Conservation (phyloP, 257 asterid species). For the Petunia axillaris region DNA sequence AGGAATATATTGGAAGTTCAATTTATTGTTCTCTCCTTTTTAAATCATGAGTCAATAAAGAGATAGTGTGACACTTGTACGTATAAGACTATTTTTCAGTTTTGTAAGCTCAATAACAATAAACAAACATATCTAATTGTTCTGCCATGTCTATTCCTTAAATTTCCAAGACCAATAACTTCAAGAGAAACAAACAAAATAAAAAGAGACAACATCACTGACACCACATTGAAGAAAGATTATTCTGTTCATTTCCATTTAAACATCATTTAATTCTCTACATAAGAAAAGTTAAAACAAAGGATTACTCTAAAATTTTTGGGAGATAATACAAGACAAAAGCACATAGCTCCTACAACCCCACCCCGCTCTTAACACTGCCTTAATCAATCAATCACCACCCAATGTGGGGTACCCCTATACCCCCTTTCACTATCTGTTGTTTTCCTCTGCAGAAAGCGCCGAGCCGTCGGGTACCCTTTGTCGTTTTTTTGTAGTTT, state of each 20-base stretch:
- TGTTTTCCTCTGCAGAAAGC: conserved; percentile 49
- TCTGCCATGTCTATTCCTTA: background rate
- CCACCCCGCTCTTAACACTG: conserved; percentile 23
- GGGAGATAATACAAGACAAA: conserved; percentile 37
- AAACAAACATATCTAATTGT: conserved; percentile 3
- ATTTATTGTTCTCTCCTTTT: too few species aligned
- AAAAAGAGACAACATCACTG: background rate
- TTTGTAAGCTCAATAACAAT: background rate
- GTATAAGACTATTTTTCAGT: background rate
- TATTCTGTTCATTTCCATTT: conserved; percentile 39
- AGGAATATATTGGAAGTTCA: too few species aligned
- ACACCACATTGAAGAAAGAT: conserved; percentile 26
- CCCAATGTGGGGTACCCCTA: conserved; percentile 36
- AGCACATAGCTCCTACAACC: conserved; percentile 27
- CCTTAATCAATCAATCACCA: conserved; percentile 43
- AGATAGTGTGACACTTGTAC: too few species aligned
- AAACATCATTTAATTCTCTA: conserved; percentile 41
- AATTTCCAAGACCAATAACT: background rate
- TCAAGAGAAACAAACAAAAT: background rate
- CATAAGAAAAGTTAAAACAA: conserved; percentile 24
- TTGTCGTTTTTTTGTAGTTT: conserved; percentile 8
- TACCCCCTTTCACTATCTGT: conserved; percentile 27
- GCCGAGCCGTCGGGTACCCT: conserved; percentile 48
- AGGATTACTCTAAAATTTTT: background rate
- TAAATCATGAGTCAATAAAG: too few species aligned